Evolutionary conservation across 2,329 filamentous ascomycete genomes (phyloP).

Genomic region (Fulvia fulva): DNA sequence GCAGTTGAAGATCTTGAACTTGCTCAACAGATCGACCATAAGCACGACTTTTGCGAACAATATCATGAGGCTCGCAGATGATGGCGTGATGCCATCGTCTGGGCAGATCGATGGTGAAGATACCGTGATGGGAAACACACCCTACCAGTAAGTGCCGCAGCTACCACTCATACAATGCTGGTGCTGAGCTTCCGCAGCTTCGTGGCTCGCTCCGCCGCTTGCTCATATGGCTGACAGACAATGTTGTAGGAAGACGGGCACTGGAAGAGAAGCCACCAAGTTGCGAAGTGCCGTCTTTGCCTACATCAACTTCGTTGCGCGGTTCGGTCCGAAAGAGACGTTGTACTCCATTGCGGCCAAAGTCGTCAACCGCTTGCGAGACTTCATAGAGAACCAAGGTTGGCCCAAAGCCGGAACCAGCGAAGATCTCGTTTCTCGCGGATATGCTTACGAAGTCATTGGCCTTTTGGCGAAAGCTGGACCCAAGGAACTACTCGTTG

Average conservation of each 20-base stretch:
- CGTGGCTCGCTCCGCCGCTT: not conserved
- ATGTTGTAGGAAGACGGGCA: constrained; percentile 40
- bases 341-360: constrained; percentile 63
- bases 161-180: not conserved
- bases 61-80: constrained; percentile 66
- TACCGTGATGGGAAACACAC: constrained; percentile 29
- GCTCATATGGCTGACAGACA: constrained; percentile 12
- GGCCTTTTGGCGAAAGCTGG: constrained; percentile 70
- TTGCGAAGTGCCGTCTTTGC: constrained; percentile 78
- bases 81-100: constrained; percentile 54
- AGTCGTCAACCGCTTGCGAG: constrained; percentile 64
- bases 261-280: constrained; percentile 70
- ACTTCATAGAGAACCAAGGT: constrained; percentile 74
- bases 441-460: constrained; percentile 84
- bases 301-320: constrained; percentile 82
- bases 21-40: constrained; percentile 71
- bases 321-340: constrained; percentile 60
- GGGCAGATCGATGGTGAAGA: constrained; percentile 29
- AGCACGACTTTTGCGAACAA: constrained; percentile 66
- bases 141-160: constrained; percentile 23
- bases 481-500: constrained; percentile 53
- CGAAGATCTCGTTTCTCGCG: constrained; percentile 63
- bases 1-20: constrained; percentile 68
- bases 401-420: constrained; percentile 65
- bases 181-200: constrained; percentile 18